Evolutionary conservation across 2,329 filamentous ascomycete species (phyloP).

Genomic region (Ceratocystiopsis sp.): DNA sequence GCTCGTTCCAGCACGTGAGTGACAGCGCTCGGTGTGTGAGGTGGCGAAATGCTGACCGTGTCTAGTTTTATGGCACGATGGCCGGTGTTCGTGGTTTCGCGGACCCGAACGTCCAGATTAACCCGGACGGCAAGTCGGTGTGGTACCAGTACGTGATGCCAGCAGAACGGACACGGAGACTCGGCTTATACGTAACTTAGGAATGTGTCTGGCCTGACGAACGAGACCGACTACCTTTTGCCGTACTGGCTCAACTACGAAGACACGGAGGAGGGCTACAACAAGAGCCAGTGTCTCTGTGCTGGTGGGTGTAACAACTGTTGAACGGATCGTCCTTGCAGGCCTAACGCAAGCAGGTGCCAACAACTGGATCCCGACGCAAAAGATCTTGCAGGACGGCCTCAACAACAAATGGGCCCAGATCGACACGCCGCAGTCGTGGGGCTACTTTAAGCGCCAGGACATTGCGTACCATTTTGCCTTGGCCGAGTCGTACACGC

Average conservation of each 20-base stretch:
- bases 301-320: slow-evolving; percentile 15
- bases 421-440: slow-evolving; percentile 31
- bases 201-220: slow-evolving; percentile 15
- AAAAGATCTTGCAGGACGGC: slow-evolving; percentile 30
- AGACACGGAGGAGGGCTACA: slow-evolving; percentile 19
- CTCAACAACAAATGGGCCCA: slow-evolving; percentile 33
- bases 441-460: slow-evolving; percentile 31
- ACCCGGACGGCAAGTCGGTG: slow-evolving; percentile 23
- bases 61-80: slow-evolving; percentile 36
- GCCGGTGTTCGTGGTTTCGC: slow-evolving; percentile 35
- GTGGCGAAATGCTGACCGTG: background rate
- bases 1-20: slow-evolving; percentile 17
- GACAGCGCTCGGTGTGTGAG: background rate
- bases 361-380: slow-evolving; percentile 34
- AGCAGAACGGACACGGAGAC: too few species aligned
- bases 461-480: slow-evolving; percentile 37
- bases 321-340: too few species aligned
- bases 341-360: slow-evolving; percentile 12
- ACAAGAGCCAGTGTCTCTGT: slow-evolving; percentile 33
- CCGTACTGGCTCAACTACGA: slow-evolving; percentile 36
- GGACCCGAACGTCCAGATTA: slow-evolving; percentile 34
- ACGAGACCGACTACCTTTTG: slow-evolving; percentile 24
- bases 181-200: too few species aligned
- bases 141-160: slow-evolving; percentile 28
- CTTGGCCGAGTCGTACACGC: slow-evolving; percentile 36